Evolutionary conservation across 1,284 basidiomycete species (phyloP), one percentile per base, ranked within the genome.

Genomic region (Porogramme epimiltina): DNA sequence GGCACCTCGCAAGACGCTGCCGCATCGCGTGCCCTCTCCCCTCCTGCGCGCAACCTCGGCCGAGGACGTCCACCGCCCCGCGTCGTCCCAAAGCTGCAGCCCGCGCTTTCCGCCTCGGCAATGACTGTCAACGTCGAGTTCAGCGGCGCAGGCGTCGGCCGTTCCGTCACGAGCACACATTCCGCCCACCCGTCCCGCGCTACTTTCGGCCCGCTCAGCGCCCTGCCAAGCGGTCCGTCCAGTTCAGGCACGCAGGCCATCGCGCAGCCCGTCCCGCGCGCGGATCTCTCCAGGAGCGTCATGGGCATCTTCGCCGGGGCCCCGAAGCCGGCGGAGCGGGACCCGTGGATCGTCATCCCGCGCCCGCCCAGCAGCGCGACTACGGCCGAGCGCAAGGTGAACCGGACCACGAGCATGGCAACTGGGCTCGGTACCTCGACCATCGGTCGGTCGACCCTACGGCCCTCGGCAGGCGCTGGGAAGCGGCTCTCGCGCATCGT

Each of bases 61-160:
- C 60, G 58, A 8, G 54, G 54, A 31, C 64, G 69, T 25, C 59
- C 66, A 45, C 58, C 66, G 15, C 58, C 74, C 4, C 77, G 78
- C n/a, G 62, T 78, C 0, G 81, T 79, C 13, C 82, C 89, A 0
- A 97, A 96, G 67, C 77, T 88, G 19, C 82, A 83, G 1, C 87
- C 93, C 1, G 91, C 90, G 16, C 80, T 93, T 20, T 85, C 88
- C 4, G 91, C 95, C 3, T 91, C 89, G 18, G 79, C 90, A 1
- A 94, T 90, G 28, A 93, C 91, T 0, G 93, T 97, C 60, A 95
- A 93, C 54, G 93, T 98, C 48, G 94, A 96, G 73, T 96, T 96
- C 70, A 91, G 87, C 4, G 87, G 89, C 2, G 72, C 81, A 2
- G 90, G 87, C 16, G 79, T 85, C 8, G 85, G 91, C 16, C 78